Base-by-base conservation (phyloP, 179 eudicot species). In the Dionaea muscipula region DNA sequence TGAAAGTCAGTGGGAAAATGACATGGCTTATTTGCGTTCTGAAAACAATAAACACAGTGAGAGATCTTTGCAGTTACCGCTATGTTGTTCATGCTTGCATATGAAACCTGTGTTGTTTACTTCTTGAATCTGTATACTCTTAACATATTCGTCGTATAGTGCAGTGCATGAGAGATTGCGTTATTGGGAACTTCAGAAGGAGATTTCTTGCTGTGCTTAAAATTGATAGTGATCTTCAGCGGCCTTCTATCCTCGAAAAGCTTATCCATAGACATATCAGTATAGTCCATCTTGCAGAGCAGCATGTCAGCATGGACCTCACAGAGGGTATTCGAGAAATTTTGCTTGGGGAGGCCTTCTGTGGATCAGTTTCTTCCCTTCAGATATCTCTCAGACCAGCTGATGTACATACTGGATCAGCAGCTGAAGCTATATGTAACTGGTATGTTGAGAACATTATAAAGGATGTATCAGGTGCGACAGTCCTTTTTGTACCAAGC, bases 121-220 rank as follows among this genome's bases (percentile, higher is more conserved):
- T n/a, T n/a, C 43, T 13, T 38, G 43, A 38, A 38, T 38, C 15
- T n/a, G n/a, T n/a, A n/a, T n/a, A n/a, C n/a, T n/a, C n/a, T n/a
- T 43, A 18, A 43, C 47, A 43, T 43, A 18, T 13, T 46, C 14
- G 40, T 38, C 33, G 1, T 55, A 49, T 37, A 27, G 68, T 76
- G 82, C 86, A 89, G 97, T 89, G 83, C 77, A 91, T 87, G 98
- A 84, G 98, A 74, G 98, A 91, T 47, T 87, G 98, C 76, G 80
- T 91, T 57, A 84, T 91, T 26, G 98, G 91, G 60, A 91, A 91
- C 75, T 91, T 91, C 71, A 82, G 81, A 68, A 80, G 91, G 71
- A 82, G 95, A 70, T 64, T 91, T 49, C 81, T 80, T 66, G 78
- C 94, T 28, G 80, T 87, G 44, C 75, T 91, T 39, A 87, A 79